Percentiles rank a stretch among this genome's conserved stretches.
These are phyloP conservation scores for Kluyveromyces aestuarii DNA, from an alignment of 805 yeast genomes.

Conservation along the genomic window DNA sequence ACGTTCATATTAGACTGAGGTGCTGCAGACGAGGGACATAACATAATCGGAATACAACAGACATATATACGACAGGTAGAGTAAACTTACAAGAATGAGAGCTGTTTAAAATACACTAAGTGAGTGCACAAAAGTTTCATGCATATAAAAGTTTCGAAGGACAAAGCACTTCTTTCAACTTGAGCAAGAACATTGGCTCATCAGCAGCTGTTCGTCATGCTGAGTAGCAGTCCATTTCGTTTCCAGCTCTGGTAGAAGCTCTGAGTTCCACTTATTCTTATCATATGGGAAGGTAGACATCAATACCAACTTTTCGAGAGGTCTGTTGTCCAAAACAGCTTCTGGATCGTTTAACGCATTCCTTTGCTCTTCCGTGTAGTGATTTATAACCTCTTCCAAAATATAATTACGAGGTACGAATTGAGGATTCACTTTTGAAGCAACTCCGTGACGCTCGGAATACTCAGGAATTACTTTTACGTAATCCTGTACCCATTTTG, in stretches of 20 bases:
- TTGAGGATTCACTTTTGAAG: slow-evolving; percentile 55
- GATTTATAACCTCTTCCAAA: slow-evolving; percentile 67
- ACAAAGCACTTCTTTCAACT: slow-evolving; percentile 15
- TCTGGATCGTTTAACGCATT: slow-evolving; percentile 31
- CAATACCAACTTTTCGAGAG: slow-evolving; percentile 50
- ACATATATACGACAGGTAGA: no score
- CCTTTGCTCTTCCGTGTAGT: slow-evolving; percentile 41
- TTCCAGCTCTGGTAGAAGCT: slow-evolving; percentile 44
- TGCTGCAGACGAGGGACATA: no score
- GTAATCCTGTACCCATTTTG: slow-evolving; percentile 47
- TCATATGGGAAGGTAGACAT: slow-evolving; percentile 78
- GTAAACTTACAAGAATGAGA: no score
- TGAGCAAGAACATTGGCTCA: slow-evolving; percentile 73
- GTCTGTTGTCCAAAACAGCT: slow-evolving; percentile 23
- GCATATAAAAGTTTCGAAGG: no score
- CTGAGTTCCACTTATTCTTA: slow-evolving; percentile 52
- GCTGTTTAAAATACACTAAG: no score
- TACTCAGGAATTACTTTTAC: slow-evolving; percentile 33
- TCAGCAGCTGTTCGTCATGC: slow-evolving; percentile 44
- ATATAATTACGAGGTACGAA: slow-evolving; percentile 84
- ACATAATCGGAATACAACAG: no score
- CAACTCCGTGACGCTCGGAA: slow-evolving; percentile 33
- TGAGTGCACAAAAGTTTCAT: no score
- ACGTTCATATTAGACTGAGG: no score
- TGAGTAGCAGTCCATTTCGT: slow-evolving; percentile 42